Evolutionary conservation across 305 asterid species (phyloP).

Genomic region (Fraxinus velutina): DNA sequence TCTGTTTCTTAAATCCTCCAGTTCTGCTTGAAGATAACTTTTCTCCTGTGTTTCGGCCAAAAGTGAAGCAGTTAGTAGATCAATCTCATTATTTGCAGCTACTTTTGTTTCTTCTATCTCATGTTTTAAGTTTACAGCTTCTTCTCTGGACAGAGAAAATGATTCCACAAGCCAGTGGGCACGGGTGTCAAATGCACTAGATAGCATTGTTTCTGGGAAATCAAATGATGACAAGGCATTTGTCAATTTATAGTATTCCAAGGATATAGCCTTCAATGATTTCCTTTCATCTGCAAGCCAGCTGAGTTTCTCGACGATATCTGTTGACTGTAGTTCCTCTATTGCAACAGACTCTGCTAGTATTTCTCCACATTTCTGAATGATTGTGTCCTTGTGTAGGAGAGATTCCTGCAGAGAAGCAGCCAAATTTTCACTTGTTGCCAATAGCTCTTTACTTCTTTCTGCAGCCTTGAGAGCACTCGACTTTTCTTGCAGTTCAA

Average conservation of each 20-base stretch:
- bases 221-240: slow-evolving; percentile 44
- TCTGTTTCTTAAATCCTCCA: slow-evolving; percentile 42
- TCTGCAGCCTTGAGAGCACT: slow-evolving; percentile 69
- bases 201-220: slow-evolving; percentile 64
- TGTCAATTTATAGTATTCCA: slow-evolving; percentile 47
- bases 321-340: slow-evolving; percentile 48
- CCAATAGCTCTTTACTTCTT: slow-evolving; percentile 48
- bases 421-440: slow-evolving; percentile 45
- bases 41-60: slow-evolving; percentile 62
- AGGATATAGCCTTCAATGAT: slow-evolving; percentile 46
- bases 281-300: slow-evolving; percentile 69
- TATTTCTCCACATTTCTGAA: slow-evolving; percentile 68
- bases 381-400: slow-evolving; percentile 53
- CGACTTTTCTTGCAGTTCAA: slow-evolving; percentile 71
- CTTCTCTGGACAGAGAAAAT: slow-evolving; percentile 50
- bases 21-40: slow-evolving; percentile 53
- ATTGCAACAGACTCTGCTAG: slow-evolving; percentile 41
- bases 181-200: slow-evolving; percentile 45
- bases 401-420: slow-evolving; percentile 68
- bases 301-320: slow-evolving; percentile 55
- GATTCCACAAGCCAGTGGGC: slow-evolving; percentile 69
- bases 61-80: slow-evolving; percentile 50
- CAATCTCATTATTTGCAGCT: slow-evolving; percentile 55
- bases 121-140: slow-evolving; percentile 52
- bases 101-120: slow-evolving; percentile 51